Evolutionary conservation across 2,329 filamentous ascomycete genomes (phyloP), one percentile per base, ranked within the genome.

Genomic region (Fusarium anthophilum): DNA sequence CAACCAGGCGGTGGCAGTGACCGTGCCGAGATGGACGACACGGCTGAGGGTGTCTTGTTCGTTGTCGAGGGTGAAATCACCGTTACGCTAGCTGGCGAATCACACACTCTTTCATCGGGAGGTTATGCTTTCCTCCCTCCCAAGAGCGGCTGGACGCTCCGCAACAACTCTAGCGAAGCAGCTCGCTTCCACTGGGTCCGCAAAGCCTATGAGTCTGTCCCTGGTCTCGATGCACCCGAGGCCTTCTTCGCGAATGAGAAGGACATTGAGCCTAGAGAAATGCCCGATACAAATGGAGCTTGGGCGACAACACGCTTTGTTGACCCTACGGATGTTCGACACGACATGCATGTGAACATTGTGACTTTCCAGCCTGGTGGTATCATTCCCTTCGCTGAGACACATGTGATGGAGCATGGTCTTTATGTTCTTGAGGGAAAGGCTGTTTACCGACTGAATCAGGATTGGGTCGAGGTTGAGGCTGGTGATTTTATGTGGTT

Each of bases 341-440:
- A 72, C 20, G 69, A 72, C 24, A 72, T 72, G 69, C 69, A 72
- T 10, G 69, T 72, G 6, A 72, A 61, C 26, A 72, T 72, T 28
- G 69, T 72, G 8, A 72, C 69, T 2, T 72, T 72, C 43, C 47
- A 72, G 24, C 69, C 69, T 0, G 69, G 69, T 5, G 69, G 69
- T 22, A 47, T 72, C 1, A 72, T 72, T 2, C 69, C 69, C 2
- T 72, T 72, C 4, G 69, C 69, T 7, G 69, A 72, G 54, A 72
- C 69, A 13, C 69, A 72, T 26, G 69, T 72, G 3, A 72, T 72
- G 69, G 69, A 72, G 28, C 69, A 72, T 2, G 69, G 69, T 6
- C 68, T 72, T 18, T 72, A 72, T 11, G 69, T 72, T 6, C 43
- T 72, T 2, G 68, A 72, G 9, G 69, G 69, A 13, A 72, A 72